Percentiles rank a stretch among this genome's conserved stretches.
These are phyloP conservation scores for Penicillium sp. DNA, from an alignment of 2,329 filamentous ascomycete species.

Conservation along the genomic window DNA sequence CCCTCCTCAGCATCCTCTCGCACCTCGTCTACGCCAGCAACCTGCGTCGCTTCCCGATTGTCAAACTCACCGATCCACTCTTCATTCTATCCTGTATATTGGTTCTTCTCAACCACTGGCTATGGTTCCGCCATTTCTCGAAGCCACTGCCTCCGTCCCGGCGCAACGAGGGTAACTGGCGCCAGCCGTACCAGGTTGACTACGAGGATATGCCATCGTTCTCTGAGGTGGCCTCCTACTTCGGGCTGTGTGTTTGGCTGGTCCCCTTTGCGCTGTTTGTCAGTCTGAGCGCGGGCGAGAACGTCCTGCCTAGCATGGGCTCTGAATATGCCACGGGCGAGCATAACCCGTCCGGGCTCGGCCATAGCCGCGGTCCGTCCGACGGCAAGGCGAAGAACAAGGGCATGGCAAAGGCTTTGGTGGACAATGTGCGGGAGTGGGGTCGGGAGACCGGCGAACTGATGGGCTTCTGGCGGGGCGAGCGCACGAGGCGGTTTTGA, in stretches of 20 bases:
- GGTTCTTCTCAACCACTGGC: conserved; percentile 86
- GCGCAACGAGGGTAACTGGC: conserved; percentile 35
- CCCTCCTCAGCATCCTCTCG: conserved; percentile 72
- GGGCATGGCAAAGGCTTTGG: conserved; percentile 65
- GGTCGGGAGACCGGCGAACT: conserved; percentile 63
- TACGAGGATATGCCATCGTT: conserved; percentile 69
- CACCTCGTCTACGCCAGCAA: conserved; percentile 89
- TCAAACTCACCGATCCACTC: conserved; percentile 82
- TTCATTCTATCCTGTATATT: conserved; percentile 83
- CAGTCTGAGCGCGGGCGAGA: conserved; percentile 89
- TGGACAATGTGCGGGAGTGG: conserved; percentile 63
- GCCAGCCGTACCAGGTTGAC: conserved; percentile 46
- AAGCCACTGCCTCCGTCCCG: conserved; percentile 53
- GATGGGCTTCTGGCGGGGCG: conserved; percentile 64
- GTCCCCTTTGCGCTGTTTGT: conserved; percentile 96
- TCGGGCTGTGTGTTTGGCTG: conserved; percentile 94
- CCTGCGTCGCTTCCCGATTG: conserved; percentile 72
- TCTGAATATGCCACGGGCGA: conserved; percentile 68
- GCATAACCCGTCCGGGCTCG: conserved; percentile 27
- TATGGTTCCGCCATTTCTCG: conserved; percentile 96
- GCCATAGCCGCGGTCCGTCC: conserved; percentile 26
- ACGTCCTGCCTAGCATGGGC: conserved; percentile 90
- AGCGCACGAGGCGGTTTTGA: conserved; percentile 53
- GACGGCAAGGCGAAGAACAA: conserved; percentile 53
- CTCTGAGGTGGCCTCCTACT: conserved; percentile 93